A percentile compares a stretch with the other conserved stretches of the same genome.
Conservation (phyloP, 169 alveolate species). For the Plasmodium ovale region DNA sequence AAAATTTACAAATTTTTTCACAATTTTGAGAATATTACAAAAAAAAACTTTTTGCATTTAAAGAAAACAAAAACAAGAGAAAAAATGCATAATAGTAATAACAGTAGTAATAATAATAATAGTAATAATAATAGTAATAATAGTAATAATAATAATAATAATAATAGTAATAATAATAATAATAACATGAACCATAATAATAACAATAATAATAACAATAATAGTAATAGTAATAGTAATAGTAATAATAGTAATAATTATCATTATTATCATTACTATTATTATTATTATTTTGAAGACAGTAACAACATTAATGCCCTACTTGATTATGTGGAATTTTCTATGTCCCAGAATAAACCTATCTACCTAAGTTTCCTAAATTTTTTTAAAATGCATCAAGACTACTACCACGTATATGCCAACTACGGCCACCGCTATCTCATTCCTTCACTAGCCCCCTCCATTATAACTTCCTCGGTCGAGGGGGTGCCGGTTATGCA, state of each 20-base stretch:
- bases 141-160: too few species aligned
- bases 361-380: slow-evolving; percentile 26
- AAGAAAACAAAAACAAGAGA: slow-evolving; percentile 25
- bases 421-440: slow-evolving; percentile 1
- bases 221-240: too few species aligned
- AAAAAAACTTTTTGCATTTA: slow-evolving; percentile 33
- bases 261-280: too few species aligned
- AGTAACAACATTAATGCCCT: not conserved
- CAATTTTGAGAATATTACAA: slow-evolving; percentile 54
- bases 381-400: slow-evolving; percentile 16
- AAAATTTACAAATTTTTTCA: slow-evolving; percentile 57
- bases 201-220: too few species aligned
- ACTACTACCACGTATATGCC: slow-evolving; percentile 15
- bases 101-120: too few species aligned
- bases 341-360: slow-evolving; percentile 14
- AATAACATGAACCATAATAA: too few species aligned
- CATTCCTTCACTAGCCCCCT: slow-evolving; percentile 33
- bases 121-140: too few species aligned
- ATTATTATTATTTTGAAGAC: slow-evolving; percentile 11
- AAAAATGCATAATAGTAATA: too few species aligned
- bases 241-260: too few species aligned
- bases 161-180: too few species aligned
- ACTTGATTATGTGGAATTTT: slow-evolving; percentile 30
- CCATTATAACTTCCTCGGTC: not conserved
- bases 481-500: too few species aligned